A percentile compares a stretch with the other conserved stretches of the same genome.
These are phyloP conservation scores for Croton laevigatus DNA, from an alignment of 441 rosid species.

Conservation along the genomic window DNA sequence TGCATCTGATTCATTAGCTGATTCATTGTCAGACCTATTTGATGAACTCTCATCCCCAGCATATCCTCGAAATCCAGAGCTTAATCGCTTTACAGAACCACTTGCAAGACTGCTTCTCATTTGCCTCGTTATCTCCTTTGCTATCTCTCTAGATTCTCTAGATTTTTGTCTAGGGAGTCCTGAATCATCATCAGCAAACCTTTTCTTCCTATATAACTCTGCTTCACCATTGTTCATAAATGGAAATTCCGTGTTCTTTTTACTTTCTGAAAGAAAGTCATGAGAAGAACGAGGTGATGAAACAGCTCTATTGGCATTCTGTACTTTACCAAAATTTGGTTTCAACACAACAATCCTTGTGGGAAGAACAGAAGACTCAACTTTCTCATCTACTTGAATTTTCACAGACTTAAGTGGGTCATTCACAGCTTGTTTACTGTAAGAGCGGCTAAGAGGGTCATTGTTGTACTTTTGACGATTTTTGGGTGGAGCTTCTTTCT, in stretches of 20 bases:
- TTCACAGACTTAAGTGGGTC: slow-evolving; percentile 35
- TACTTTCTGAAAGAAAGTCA: slow-evolving; percentile 45
- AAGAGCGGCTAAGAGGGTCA: slow-evolving; percentile 31
- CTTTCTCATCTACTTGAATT: slow-evolving; percentile 41
- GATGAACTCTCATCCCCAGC: slow-evolving; percentile 84
- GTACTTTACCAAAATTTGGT: slow-evolving; percentile 66
- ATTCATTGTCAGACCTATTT: slow-evolving; percentile 61
- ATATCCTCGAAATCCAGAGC: slow-evolving; percentile 59
- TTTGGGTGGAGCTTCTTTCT: slow-evolving; percentile 37
- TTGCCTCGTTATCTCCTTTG: slow-evolving; percentile 63
- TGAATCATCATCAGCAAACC: slow-evolving; percentile 34
- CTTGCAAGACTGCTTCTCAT: slow-evolving; percentile 46
- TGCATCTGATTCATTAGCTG: slow-evolving; percentile 61
- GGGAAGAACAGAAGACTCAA: slow-evolving; percentile 37
- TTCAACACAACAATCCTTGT: slow-evolving; percentile 91
- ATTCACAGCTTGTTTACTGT: slow-evolving; percentile 31
- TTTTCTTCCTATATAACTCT: slow-evolving; percentile 39
- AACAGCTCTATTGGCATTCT: slow-evolving; percentile 37
- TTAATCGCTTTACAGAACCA: slow-evolving; percentile 40
- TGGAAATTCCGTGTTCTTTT: slow-evolving; percentile 34
- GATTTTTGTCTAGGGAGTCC: slow-evolving; percentile 48
- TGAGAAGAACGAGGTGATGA: slow-evolving; percentile 51
- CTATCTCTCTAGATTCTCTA: slow-evolving; percentile 63
- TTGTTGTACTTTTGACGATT: slow-evolving; percentile 30
- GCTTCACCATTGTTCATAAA: slow-evolving; percentile 36